These are phyloP conservation scores for Aschersonia sp. DNA, from an alignment of 2,329 filamentous ascomycete species.

Conservation along the genomic window DNA sequence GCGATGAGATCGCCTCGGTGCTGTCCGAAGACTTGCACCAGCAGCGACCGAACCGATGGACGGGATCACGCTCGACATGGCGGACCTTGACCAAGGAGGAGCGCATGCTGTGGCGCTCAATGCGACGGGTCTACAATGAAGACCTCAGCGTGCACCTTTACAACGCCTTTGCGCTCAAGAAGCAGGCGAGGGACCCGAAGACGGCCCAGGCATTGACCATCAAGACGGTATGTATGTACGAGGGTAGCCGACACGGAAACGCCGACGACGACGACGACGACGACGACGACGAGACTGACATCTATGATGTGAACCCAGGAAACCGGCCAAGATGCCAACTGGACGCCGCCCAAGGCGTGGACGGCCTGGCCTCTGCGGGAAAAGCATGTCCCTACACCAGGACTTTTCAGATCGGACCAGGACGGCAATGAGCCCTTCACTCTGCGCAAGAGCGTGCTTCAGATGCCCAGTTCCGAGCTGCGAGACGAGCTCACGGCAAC, in stretches of 20 bases:
- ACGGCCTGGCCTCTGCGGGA: slow-evolving; percentile 71
- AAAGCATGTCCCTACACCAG: slow-evolving; percentile 42
- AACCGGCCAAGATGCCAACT: slow-evolving; percentile 19
- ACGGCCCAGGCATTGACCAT: slow-evolving; percentile 14
- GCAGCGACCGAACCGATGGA: slow-evolving; percentile 56
- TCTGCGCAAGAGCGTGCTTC: slow-evolving; percentile 26
- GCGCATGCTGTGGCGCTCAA: slow-evolving; percentile 43
- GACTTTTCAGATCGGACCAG: slow-evolving; percentile 29
- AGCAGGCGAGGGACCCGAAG: slow-evolving; percentile 11
- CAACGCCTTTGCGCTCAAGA: slow-evolving; percentile 58
- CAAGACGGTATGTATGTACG: slow-evolving; percentile 9
- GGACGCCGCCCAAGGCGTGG: slow-evolving; percentile 50
- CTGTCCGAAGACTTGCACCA: slow-evolving; percentile 30
- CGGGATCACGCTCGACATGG: slow-evolving; percentile 57
- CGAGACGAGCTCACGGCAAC: slow-evolving; percentile 57
- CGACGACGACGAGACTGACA: no score
- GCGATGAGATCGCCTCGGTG: slow-evolving; percentile 30
- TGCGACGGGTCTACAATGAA: slow-evolving; percentile 47
- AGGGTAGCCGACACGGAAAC: no score
- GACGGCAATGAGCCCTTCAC: slow-evolving; percentile 38
- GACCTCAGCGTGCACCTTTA: slow-evolving; percentile 69
- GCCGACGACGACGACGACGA: no score
- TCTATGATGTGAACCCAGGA: slow-evolving; percentile 7
- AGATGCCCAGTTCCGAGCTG: slow-evolving; percentile 43
- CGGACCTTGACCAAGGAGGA: slow-evolving; percentile 44